phyloP scores from a whole-genome alignment of 164 flowering plant genomes.

The Macadamia integrifolia region DNA sequence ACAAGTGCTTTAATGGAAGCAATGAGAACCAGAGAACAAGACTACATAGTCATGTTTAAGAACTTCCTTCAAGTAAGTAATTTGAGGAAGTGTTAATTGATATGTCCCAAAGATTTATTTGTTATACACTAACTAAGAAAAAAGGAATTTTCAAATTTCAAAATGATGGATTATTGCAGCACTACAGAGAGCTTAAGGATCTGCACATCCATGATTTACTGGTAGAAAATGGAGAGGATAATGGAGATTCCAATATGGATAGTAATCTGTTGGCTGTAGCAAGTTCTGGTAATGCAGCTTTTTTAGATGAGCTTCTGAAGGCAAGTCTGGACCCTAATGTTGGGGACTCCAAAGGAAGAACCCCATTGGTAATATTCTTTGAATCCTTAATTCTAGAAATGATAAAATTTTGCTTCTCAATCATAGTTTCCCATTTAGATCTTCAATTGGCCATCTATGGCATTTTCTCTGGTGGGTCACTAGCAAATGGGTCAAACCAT shows the following conservation, averaged over 20 bases:
- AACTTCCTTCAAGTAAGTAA: slow-evolving; percentile 72
- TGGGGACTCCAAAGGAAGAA: slow-evolving; percentile 68
- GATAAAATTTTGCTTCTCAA: no score
- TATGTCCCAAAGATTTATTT: neutral
- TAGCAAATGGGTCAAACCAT: no score
- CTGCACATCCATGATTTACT: slow-evolving; percentile 40
- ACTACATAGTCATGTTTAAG: slow-evolving; percentile 49
- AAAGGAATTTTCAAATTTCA: neutral
- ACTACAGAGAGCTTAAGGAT: slow-evolving; percentile 50
- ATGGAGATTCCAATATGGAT: slow-evolving; percentile 36
- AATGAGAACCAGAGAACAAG: slow-evolving; percentile 56
- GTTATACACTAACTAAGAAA: no score
- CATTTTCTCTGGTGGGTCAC: no score
- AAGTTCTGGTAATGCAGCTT: slow-evolving; percentile 59
- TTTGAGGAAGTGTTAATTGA: neutral
- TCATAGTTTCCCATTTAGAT: no score
- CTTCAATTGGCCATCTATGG: no score
- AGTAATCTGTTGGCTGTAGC: slow-evolving; percentile 53
- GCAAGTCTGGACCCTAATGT: slow-evolving; percentile 66
- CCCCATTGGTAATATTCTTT: slow-evolving; percentile 59
- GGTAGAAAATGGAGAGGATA: slow-evolving; percentile 36
- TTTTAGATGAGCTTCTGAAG: slow-evolving; percentile 78
- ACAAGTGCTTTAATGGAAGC: slow-evolving; percentile 51
- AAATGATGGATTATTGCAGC: slow-evolving; percentile 37
- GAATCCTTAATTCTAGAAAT: neutral